phyloP scores from a whole-genome alignment of 169 alveolate genomes.

The Eimeria acervulina region DNA sequence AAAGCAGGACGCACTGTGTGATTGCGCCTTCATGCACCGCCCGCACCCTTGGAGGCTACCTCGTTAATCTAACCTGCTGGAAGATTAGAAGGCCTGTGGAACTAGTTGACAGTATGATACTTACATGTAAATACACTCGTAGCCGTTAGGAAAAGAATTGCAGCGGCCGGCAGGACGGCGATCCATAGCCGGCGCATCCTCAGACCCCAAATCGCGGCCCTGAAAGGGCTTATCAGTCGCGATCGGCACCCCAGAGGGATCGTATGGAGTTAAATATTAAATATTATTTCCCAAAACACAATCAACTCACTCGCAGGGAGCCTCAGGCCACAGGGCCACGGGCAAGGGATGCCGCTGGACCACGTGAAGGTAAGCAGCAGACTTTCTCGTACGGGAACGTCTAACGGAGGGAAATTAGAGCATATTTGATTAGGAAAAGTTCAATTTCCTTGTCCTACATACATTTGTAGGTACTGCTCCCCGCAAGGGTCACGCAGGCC shows the following conservation, averaged over 20 bases:
- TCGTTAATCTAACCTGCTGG: background rate
- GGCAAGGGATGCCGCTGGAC: conserved; percentile 34
- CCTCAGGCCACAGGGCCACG: background rate
- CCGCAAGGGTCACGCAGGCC: background rate
- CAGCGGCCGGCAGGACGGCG: conserved; percentile 21
- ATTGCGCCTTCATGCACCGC: background rate
- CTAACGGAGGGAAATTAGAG: background rate
- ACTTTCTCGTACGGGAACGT: background rate
- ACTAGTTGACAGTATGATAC: background rate
- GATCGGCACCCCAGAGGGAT: background rate
- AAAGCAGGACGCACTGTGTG: background rate
- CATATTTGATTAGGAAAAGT: background rate
- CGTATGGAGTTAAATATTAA: background rate
- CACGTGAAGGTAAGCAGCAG: background rate
- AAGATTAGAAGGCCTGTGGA: background rate
- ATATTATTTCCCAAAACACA: background rate
- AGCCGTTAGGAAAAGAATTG: conserved; percentile 9
- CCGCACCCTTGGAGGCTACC: background rate
- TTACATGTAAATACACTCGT: background rate
- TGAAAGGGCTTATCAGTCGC: background rate
- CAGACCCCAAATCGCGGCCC: conserved; percentile 24
- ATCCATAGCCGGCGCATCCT: conserved; percentile 45
- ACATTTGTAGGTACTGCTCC: background rate
- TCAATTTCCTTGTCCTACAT: background rate
- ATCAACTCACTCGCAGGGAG: background rate